A percentile compares a stretch with the other conserved stretches of the same genome.
Conservation (phyloP, 805 yeast genomes). For the Kodamaea laetipori region DNA sequence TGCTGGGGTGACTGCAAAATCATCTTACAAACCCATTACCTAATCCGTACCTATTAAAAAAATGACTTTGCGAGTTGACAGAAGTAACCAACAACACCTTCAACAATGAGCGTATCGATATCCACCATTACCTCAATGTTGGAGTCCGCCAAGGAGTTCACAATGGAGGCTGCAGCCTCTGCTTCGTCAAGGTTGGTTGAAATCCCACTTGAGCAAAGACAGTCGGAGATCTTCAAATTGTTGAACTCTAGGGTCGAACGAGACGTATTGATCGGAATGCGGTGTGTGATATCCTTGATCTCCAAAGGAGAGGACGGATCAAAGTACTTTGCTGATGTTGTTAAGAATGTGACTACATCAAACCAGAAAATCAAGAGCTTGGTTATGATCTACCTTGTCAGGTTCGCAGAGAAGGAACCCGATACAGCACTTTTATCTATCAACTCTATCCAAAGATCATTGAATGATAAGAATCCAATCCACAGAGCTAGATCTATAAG, state of each 20-base stretch:
- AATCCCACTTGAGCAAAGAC: conserved; percentile 58
- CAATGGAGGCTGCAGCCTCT: conserved; percentile 80
- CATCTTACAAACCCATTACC: conserved; percentile 1
- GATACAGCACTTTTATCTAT: conserved; percentile 88
- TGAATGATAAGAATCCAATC: conserved; percentile 68
- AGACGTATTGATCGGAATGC: conserved; percentile 45
- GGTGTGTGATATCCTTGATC: conserved; percentile 41
- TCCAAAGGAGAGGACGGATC: conserved; percentile 45
- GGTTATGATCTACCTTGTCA: conserved; percentile 71
- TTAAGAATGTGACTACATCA: conserved; percentile 77
- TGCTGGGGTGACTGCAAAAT: no score
- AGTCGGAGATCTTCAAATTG: conserved; percentile 64
- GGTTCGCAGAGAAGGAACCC: conserved; percentile 81
- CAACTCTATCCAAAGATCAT: conserved; percentile 85
- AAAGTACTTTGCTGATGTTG: conserved; percentile 75
- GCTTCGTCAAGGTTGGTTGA: conserved; percentile 70
- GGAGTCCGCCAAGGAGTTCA: conserved; percentile 77
- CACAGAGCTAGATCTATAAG: conserved; percentile 73
- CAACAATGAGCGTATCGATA: conserved; percentile 48
- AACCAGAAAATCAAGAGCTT: conserved; percentile 65
- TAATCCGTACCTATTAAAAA: background rate
- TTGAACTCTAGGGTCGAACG: conserved; percentile 70
- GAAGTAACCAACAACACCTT: background rate
- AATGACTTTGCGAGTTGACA: background rate
- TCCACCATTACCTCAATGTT: conserved; percentile 67